Conservation (phyloP, 1,284 basidiomycete genomes). For the Sporisorium exsertum region DNA sequence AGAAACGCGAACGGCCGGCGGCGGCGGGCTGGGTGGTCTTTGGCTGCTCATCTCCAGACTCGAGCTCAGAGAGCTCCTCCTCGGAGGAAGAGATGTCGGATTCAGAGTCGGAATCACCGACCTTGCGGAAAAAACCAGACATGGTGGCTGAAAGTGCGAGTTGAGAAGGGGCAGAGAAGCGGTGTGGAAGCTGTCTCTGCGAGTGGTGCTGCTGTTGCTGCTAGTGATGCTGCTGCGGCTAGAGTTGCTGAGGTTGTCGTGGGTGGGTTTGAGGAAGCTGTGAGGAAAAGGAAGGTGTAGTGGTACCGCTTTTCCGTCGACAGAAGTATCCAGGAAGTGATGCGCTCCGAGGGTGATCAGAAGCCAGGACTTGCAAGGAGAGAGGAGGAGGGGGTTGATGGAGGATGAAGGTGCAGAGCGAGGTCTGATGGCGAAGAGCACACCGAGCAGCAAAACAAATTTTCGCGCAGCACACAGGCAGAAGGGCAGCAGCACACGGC, state of each 20-base stretch:
- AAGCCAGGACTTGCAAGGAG: slow-evolving; percentile 44
- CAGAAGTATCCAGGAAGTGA: slow-evolving; percentile 38
- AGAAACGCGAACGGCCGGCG: slow-evolving; percentile 49
- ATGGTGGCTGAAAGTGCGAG: slow-evolving; percentile 31
- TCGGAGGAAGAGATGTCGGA: slow-evolving; percentile 66
- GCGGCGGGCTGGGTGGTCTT: slow-evolving; percentile 53
- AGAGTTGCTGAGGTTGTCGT: neutral
- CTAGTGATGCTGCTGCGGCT: neutral
- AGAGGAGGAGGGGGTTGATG: slow-evolving; percentile 6
- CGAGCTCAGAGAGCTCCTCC: slow-evolving; percentile 67
- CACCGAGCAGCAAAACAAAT: slow-evolving; percentile 23
- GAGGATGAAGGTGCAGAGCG: neutral
- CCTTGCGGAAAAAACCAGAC: slow-evolving; percentile 68
- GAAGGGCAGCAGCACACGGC: neutral
- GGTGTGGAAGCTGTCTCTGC: slow-evolving; percentile 25
- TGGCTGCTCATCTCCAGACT: slow-evolving; percentile 63
- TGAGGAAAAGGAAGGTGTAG: slow-evolving; percentile 49
- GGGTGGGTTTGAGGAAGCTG: slow-evolving; percentile 16
- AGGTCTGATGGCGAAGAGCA: slow-evolving; percentile 22
- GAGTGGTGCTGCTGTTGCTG: slow-evolving; percentile 1
- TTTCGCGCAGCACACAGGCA: slow-evolving; percentile 34
- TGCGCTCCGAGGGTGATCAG: slow-evolving; percentile 18
- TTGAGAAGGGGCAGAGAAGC: slow-evolving; percentile 29
- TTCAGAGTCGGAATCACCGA: slow-evolving; percentile 67
- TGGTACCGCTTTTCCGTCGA: slow-evolving; percentile 46